Percentiles rank a stretch among this genome's conserved stretches.
These are phyloP conservation scores for Purpureocillium lavendulum DNA, from an alignment of 2,329 filamentous ascomycete species.

Conservation along the genomic window DNA sequence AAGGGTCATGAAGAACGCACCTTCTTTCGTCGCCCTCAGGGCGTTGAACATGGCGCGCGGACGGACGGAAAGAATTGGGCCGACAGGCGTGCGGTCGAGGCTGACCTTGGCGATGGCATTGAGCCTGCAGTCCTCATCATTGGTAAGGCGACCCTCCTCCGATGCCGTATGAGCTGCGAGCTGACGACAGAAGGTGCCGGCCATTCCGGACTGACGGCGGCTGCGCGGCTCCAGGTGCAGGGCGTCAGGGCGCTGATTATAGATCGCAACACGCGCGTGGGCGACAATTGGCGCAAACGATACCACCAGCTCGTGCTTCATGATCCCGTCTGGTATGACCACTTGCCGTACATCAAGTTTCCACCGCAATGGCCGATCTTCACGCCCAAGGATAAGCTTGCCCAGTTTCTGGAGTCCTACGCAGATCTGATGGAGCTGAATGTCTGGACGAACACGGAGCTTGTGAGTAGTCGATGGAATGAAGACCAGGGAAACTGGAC, in stretches of 20 bases:
- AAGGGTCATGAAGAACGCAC: conserved; percentile 43
- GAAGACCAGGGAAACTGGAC: conserved; percentile 44
- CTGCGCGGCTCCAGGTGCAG: conserved; percentile 51
- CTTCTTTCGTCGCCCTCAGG: conserved; percentile 39
- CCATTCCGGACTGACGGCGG: conserved; percentile 49
- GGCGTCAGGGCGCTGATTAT: conserved; percentile 48
- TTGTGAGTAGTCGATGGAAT: conserved; percentile 41
- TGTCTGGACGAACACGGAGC: conserved; percentile 49
- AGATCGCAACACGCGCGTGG: conserved; percentile 47
- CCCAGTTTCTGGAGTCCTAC: conserved; percentile 60
- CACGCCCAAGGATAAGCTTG: conserved; percentile 64
- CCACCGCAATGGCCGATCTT: conserved; percentile 60
- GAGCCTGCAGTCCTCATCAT: conserved; percentile 54
- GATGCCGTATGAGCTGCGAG: background rate
- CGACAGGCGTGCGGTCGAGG: conserved; percentile 39
- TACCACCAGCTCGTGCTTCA: conserved; percentile 61
- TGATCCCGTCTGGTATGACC: conserved; percentile 55
- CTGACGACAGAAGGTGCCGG: too few species aligned
- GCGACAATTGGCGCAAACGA: conserved; percentile 56
- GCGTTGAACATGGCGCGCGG: conserved; percentile 46
- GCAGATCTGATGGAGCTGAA: conserved; percentile 58
- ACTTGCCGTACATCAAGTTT: conserved; percentile 57
- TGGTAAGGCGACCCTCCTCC: conserved; percentile 31
- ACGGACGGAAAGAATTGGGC: conserved; percentile 50
- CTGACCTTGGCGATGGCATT: conserved; percentile 33